These are phyloP conservation scores for Teunomyces pallodes DNA, from an alignment of 805 yeast genomes.

Conservation along the genomic window DNA sequence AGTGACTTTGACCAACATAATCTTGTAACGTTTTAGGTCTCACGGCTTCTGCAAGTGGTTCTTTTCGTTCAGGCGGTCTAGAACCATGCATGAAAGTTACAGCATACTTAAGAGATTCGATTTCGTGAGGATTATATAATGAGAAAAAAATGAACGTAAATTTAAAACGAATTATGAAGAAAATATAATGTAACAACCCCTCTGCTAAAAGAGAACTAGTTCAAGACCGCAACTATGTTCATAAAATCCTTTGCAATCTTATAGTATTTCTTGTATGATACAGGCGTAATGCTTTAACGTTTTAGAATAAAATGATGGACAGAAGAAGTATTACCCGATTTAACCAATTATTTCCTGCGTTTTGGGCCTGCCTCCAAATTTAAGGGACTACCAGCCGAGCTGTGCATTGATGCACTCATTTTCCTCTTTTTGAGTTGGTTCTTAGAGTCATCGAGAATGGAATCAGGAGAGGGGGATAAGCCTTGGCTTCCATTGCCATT, in stretches of 20 bases:
- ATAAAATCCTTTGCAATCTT: neutral
- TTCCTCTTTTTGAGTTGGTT: constrained; percentile 10
- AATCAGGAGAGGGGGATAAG: constrained; percentile 5
- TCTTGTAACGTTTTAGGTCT: constrained; percentile 71
- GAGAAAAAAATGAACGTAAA: neutral
- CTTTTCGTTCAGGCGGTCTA: neutral
- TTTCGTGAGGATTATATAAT: constrained; percentile 1
- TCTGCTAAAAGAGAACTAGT: neutral
- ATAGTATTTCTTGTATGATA: neutral
- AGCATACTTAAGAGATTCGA: too few relatives aligned
- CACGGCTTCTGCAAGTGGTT: constrained; percentile 64
- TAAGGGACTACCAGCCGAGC: constrained; percentile 10
- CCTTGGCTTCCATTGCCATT: constrained; percentile 1
- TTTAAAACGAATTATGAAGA: neutral
- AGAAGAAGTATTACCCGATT: neutral
- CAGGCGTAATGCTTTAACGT: constrained; percentile 3
- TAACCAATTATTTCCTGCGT: constrained; percentile 8
- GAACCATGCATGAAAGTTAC: neutral
- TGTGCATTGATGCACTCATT: constrained; percentile 8
- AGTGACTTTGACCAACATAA: constrained; percentile 82
- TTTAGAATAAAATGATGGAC: neutral
- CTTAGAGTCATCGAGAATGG: constrained; percentile 9
- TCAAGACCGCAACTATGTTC: neutral
- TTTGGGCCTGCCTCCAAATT: constrained; percentile 8
- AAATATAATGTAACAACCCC: neutral